Evolutionary conservation across 768 basidiomycete genomes (phyloP).

Genomic region (Termitomyces sp.): DNA sequence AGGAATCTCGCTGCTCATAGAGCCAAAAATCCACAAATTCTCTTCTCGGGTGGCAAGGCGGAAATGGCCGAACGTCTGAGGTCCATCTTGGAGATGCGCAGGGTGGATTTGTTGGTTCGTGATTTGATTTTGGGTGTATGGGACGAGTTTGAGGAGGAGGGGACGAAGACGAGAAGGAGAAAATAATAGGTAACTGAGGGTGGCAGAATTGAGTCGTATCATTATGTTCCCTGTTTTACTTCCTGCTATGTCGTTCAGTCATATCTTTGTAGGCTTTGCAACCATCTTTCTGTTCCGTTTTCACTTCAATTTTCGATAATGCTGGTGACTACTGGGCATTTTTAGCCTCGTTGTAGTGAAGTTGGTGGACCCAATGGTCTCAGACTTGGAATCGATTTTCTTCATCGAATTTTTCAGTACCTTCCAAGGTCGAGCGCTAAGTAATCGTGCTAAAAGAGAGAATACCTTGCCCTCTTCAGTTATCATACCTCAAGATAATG

Average conservation of each 20-base stretch:
- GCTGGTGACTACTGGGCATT: too few species aligned
- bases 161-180: background rate
- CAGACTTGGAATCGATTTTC: too few species aligned
- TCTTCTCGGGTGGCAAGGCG: background rate
- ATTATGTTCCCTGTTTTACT: background rate
- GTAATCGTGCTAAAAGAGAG: too few species aligned
- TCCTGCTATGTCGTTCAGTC: background rate
- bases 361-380: too few species aligned
- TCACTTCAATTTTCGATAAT: background rate
- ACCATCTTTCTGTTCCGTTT: background rate
- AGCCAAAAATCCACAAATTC: constrained; percentile 27
- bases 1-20: constrained; percentile 58
- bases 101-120: constrained; percentile 46
- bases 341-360: too few species aligned
- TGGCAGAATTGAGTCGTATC: background rate
- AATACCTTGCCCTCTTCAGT: too few species aligned
- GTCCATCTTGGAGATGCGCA: constrained; percentile 39
- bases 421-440: too few species aligned
- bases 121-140: constrained; percentile 26
- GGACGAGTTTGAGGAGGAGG: background rate
- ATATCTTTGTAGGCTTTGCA: background rate
- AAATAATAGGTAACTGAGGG: background rate
- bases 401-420: too few species aligned
- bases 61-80: constrained; percentile 47
- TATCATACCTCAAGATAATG: too few species aligned